Percentiles rank a stretch among this genome's conserved stretches.
These are phyloP conservation scores for Hyaloperonospora arabidopsidis DNA, from an alignment of 352 stramenopile species.

Conservation along the genomic window DNA sequence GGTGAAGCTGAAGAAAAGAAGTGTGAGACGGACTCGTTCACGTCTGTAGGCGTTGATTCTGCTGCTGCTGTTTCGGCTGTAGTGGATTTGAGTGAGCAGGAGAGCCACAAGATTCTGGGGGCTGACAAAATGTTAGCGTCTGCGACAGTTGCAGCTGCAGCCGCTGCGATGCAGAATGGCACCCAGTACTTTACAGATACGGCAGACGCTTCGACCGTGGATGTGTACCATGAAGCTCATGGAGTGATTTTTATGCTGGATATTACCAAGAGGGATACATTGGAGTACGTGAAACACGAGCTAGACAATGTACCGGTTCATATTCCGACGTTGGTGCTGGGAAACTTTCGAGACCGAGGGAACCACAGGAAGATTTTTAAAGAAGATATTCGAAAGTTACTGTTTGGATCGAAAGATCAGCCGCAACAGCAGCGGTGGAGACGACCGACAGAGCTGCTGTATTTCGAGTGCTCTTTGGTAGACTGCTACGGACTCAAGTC, in stretches of 20 bases:
- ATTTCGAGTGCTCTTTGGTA: constrained; percentile 77
- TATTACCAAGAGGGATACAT: constrained; percentile 66
- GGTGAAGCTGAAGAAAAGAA: constrained; percentile 1
- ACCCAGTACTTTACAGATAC: constrained; percentile 47
- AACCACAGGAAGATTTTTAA: constrained; percentile 76
- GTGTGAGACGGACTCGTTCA: not conserved
- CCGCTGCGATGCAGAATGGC: constrained; percentile 24
- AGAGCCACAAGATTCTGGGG: constrained; percentile 20
- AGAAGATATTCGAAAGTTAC: constrained; percentile 70
- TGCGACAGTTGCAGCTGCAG: constrained; percentile 18
- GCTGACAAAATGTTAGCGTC: constrained; percentile 15
- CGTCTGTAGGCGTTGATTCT: no score
- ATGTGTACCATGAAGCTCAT: constrained; percentile 87
- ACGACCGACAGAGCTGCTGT: constrained; percentile 55
- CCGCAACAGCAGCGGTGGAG: constrained; percentile 32
- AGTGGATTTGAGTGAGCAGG: not conserved
- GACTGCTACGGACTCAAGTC: constrained; percentile 83
- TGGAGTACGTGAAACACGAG: constrained; percentile 77
- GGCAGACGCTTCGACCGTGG: constrained; percentile 77
- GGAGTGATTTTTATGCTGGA: constrained; percentile 86
- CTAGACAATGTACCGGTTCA: constrained; percentile 63
- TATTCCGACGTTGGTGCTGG: constrained; percentile 73
- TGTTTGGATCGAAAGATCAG: constrained; percentile 42
- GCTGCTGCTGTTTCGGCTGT: not conserved
- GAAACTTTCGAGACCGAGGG: constrained; percentile 72